Evolutionary conservation across 2,329 filamentous ascomycete species (phyloP), one percentile per base, ranked within the genome.

Genomic region (Parastagonospora avenae): DNA sequence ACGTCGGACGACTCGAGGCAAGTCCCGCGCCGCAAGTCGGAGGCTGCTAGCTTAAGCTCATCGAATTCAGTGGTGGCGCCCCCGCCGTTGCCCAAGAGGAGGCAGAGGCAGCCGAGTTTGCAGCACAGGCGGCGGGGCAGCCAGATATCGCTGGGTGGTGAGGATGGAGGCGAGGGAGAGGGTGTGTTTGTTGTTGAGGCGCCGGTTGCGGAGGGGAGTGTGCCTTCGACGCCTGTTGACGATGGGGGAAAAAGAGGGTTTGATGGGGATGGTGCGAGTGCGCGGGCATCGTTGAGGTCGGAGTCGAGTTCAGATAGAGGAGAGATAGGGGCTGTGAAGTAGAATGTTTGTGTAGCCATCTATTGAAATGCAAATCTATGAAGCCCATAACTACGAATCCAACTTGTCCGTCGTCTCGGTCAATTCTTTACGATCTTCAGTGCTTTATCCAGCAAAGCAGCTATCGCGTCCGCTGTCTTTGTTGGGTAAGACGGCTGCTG

Each of bases 41-140:
- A 60, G 4, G 47, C 48, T 7, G 54, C 49, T 15, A 63, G 52
- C 28, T 52, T 55, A 24, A 49, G 52, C 12, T 41, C 40, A 12
- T 50, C 54, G 11, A 54, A 24, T 24, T 24, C 19, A 24, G 19
- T 24, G 19, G 19, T 52, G 43, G 48, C 51, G 40, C 54, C 64
- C 14, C 80, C 82, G 3, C 76, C 79, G 2, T 65, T 85, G 15
- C 83, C 85, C 4, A 78, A 76, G 33, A 59, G 75, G 15, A 65
- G 74, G 28, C 75, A 76, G 50, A 71, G 79, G 28, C 75, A 62
- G 15, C 64, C 62, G 1, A 59, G 61, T 46, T 37, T 60, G 35
- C 33, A 33, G 36, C 33, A 46, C 40, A 28, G 37, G 16, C 35
- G 44, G 28, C 44, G 40, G 33, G 35, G 37, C 15, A 39, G 36